A percentile compares a stretch with the other conserved stretches of the same genome.
Conservation (phyloP, 345 rosid genomes). For the Ceriops zippeliana region DNA sequence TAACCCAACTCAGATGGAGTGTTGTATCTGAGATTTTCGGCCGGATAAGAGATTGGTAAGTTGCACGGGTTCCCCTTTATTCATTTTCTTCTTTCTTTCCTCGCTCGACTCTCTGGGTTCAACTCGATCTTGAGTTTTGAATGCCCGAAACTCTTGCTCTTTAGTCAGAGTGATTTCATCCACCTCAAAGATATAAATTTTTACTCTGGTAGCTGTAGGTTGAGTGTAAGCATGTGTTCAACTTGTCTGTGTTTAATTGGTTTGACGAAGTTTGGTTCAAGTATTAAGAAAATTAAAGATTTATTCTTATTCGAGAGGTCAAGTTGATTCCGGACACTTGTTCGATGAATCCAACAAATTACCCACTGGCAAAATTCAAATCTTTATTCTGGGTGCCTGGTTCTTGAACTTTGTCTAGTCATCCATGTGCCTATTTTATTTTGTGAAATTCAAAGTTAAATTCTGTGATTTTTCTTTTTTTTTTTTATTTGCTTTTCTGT, state of each 20-base stretch:
- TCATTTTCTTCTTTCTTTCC: constrained; percentile 14
- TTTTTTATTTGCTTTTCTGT: no score
- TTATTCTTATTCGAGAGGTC: constrained; percentile 23
- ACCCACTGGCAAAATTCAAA: neutral
- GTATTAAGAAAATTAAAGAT: constrained; percentile 18
- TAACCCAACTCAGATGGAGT: no score
- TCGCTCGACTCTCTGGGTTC: constrained; percentile 7
- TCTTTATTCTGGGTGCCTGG: neutral
- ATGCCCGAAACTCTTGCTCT: neutral
- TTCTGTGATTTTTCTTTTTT: neutral
- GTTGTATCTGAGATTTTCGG: no score
- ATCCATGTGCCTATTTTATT: neutral
- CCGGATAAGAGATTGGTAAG: no score
- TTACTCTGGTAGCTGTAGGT: constrained; percentile 15
- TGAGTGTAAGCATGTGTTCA: constrained; percentile 10
- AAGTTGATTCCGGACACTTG: constrained; percentile 17
- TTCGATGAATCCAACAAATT: constrained; percentile 12
- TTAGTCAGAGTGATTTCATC: constrained; percentile 19
- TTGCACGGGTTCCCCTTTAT: constrained; percentile 14
- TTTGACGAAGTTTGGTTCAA: constrained; percentile 18
- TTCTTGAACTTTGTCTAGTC: neutral
- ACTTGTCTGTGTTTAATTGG: constrained; percentile 18
- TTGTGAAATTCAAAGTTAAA: neutral
- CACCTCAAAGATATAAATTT: neutral
- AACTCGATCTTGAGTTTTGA: constrained; percentile 12